Percentiles rank a stretch among this genome's conserved stretches.
These are phyloP conservation scores for Stagonosporopsis chrysanthemi DNA, from an alignment of 2,329 filamentous ascomycete species.

Conservation along the genomic window DNA sequence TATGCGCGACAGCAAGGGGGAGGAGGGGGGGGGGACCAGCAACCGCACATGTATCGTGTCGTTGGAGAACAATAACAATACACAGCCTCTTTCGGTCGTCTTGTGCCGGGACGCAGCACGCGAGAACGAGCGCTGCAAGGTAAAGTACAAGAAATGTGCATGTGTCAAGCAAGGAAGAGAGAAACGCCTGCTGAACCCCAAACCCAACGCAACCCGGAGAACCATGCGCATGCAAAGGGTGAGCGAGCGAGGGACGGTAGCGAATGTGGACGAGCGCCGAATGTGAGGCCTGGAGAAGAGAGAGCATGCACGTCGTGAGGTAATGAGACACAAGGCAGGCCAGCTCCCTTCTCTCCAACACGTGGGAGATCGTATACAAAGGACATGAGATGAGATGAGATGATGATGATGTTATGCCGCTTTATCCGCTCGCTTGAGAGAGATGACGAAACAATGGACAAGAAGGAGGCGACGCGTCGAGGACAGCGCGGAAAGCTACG, in stretches of 20 bases:
- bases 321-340: conserved; percentile 39
- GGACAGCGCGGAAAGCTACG: conserved; percentile 7
- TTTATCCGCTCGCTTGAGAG: conserved; percentile 26
- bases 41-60: conserved; percentile 14
- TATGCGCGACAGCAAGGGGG: too few species aligned
- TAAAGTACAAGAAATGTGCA: conserved; percentile 38
- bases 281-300: conserved; percentile 15
- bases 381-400: conserved; percentile 28
- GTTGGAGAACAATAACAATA: conserved; percentile 3
- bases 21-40: too few species aligned
- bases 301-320: conserved; percentile 40
- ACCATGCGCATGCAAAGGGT: conserved; percentile 14
- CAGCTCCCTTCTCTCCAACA: conserved; percentile 44
- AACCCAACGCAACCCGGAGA: not conserved
- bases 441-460: conserved; percentile 26
- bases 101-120: conserved; percentile 10
- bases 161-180: not conserved
- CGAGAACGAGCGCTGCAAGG: conserved; percentile 14
- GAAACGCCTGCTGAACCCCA: conserved; percentile 17
- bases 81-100: too few species aligned
- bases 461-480: conserved; percentile 25
- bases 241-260: conserved; percentile 13
- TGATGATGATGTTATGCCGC: conserved; percentile 18
- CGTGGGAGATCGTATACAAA: conserved; percentile 29
- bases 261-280: conserved; percentile 13